Percentiles rank a stretch among this genome's conserved stretches.
Evolutionary conservation across 2,329 filamentous ascomycete species (phyloP).

Genomic region (Epichloe gansuensis): DNA sequence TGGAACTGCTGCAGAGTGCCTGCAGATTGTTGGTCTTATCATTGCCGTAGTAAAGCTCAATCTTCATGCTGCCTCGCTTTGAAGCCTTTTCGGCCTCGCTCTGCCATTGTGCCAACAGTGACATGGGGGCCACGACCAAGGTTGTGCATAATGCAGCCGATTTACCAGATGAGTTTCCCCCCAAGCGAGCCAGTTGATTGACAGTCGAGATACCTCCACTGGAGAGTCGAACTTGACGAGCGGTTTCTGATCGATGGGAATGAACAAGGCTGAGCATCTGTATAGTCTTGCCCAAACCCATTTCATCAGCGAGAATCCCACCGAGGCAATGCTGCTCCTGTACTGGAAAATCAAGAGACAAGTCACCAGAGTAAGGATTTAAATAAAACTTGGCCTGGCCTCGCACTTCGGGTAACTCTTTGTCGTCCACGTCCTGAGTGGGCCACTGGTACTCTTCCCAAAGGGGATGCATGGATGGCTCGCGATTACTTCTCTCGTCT

Average conservation of each 20-base stretch:
- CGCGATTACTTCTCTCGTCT: slow-evolving; percentile 55
- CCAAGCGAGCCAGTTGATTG: slow-evolving; percentile 49
- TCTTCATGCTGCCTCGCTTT: slow-evolving; percentile 66
- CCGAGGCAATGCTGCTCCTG: slow-evolving; percentile 93
- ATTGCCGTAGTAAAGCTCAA: slow-evolving; percentile 80
- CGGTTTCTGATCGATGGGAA: slow-evolving; percentile 54
- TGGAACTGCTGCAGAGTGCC: slow-evolving; percentile 62
- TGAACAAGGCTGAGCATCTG: slow-evolving; percentile 95
- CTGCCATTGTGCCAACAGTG: slow-evolving; percentile 90
- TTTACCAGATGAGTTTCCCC: slow-evolving; percentile 42
- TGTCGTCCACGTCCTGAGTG: slow-evolving; percentile 71
- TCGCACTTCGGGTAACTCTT: slow-evolving; percentile 52
- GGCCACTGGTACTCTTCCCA: slow-evolving; percentile 97
- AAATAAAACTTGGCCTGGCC: slow-evolving; percentile 73
- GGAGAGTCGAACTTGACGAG: slow-evolving; percentile 24
- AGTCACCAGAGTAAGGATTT: slow-evolving; percentile 90
- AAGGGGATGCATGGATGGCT: slow-evolving; percentile 83
- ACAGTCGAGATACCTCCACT: slow-evolving; percentile 28
- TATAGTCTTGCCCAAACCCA: slow-evolving; percentile 96
- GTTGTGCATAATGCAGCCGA: slow-evolving; percentile 75
- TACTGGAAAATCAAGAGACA: slow-evolving; percentile 80
- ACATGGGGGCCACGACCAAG: slow-evolving; percentile 93
- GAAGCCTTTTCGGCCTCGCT: slow-evolving; percentile 90
- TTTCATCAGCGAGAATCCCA: slow-evolving; percentile 88
- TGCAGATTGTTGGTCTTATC: slow-evolving; percentile 74